A percentile compares a stretch with the other conserved stretches of the same genome.
Conservation (phyloP, 768 basidiomycete species). For the Peribolospora baueri region DNA sequence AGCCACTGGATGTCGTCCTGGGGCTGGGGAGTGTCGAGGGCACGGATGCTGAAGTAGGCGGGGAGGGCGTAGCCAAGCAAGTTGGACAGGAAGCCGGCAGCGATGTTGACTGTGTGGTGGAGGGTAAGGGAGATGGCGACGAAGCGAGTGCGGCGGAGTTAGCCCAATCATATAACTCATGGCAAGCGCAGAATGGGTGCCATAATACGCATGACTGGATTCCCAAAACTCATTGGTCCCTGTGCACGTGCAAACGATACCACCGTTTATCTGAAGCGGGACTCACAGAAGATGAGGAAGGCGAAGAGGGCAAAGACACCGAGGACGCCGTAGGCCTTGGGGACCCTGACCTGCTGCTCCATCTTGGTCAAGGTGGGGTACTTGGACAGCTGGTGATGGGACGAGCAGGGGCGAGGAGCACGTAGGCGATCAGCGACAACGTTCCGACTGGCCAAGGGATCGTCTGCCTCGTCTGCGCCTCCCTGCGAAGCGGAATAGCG, state of each 20-base stretch:
- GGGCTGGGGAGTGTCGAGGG: conserved; percentile 54
- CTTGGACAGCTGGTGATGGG: conserved; percentile 28
- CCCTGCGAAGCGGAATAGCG: not conserved
- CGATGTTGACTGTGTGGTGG: conserved; percentile 39
- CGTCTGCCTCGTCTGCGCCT: not conserved
- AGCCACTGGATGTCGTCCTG: conserved; percentile 84
- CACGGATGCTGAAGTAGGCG: conserved; percentile 83
- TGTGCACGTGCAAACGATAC: not conserved
- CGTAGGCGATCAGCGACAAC: conserved; percentile 6
- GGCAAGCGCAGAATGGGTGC: no score
- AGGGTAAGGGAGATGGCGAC: conserved; percentile 23
- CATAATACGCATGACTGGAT: no score
- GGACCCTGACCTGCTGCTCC: conserved; percentile 74
- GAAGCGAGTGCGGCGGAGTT: conserved; percentile 1
- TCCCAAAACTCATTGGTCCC: no score
- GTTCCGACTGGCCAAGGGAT: not conserved
- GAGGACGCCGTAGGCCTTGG: conserved; percentile 72
- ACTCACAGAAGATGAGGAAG: conserved; percentile 37
- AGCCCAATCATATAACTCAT: no score
- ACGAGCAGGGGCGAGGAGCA: conserved; percentile 29
- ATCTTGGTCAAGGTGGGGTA: conserved; percentile 55
- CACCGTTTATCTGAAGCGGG: not conserved
- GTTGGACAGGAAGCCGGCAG: conserved; percentile 79
- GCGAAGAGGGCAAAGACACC: conserved; percentile 42
- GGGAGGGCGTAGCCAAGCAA: conserved; percentile 85